A percentile compares a stretch with the other conserved stretches of the same genome.
Conservation (phyloP, 176 grass and related monocot genomes). For the Raddia distichophylla region DNA sequence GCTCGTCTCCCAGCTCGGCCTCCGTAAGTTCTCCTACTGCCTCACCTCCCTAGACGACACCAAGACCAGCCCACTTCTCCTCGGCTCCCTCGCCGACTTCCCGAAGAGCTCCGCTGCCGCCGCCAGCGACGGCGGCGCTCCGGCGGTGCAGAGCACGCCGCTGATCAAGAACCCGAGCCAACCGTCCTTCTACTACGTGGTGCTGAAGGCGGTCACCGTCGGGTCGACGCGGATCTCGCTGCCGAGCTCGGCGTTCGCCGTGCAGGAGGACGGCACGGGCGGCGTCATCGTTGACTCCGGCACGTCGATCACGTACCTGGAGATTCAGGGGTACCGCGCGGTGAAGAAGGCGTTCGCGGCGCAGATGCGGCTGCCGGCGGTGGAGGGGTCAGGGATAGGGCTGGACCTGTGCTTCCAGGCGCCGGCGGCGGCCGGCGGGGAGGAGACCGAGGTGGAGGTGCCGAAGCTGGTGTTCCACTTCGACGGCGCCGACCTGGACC, state of each 20-base stretch:
- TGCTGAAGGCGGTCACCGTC: conserved; percentile 54
- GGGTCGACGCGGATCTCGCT: conserved; percentile 48
- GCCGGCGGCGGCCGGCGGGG: conserved; percentile 22
- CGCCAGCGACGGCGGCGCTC: no score
- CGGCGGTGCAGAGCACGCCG: conserved; percentile 59
- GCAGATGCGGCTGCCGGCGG: conserved; percentile 56
- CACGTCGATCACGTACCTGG: conserved; percentile 76
- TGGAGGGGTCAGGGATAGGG: conserved; percentile 48
- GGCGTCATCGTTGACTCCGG: conserved; percentile 84
- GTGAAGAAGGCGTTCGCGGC: conserved; percentile 55
- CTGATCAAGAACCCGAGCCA: conserved; percentile 66
- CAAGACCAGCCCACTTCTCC: conserved; percentile 56
- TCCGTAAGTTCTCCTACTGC: conserved; percentile 84
- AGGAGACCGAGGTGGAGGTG: conserved; percentile 44
- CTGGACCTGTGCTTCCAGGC: conserved; percentile 69
- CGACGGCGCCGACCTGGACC: conserved; percentile 60
- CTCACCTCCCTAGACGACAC: conserved; percentile 72
- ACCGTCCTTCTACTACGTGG: conserved; percentile 72
- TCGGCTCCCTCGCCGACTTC: conserved; percentile 50
- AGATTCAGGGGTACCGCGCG: conserved; percentile 44
- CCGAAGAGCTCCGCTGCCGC: background rate
- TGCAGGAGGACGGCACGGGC: conserved; percentile 53
- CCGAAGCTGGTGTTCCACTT: conserved; percentile 83
- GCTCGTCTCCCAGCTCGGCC: conserved; percentile 60
- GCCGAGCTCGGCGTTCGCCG: conserved; percentile 47